Percentiles rank a stretch among this genome's conserved stretches.
phyloP scores from a whole-genome alignment of 2,329 filamentous ascomycete species.

The Hansfordia pulvinata region DNA sequence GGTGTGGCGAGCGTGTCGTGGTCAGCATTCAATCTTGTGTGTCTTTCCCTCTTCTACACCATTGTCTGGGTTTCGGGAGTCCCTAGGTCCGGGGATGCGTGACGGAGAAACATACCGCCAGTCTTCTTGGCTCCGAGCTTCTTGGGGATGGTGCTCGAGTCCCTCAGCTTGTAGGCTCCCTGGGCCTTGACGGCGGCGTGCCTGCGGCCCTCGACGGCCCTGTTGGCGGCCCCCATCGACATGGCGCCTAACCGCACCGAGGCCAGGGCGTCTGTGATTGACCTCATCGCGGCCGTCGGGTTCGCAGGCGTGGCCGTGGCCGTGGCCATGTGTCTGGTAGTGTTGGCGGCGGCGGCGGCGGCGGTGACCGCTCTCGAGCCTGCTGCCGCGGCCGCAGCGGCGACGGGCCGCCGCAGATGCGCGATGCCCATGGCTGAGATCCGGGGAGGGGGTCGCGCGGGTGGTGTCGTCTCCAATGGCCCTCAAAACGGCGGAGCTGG shows the following conservation, averaged over 20 bases:
- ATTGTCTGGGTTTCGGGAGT: too few species aligned
- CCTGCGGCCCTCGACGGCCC: constrained; percentile 33
- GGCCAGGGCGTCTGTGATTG: constrained; percentile 17
- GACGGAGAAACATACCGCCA: constrained; percentile 50
- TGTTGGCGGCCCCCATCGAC: constrained; percentile 12
- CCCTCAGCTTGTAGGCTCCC: constrained; percentile 52
- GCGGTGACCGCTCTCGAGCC: too few species aligned
- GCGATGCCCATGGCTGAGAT: constrained; percentile 23
- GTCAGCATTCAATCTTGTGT: too few species aligned
- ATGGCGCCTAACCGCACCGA: constrained; percentile 14
- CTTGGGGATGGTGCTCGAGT: constrained; percentile 53
- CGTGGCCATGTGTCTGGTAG: constrained; percentile 11
- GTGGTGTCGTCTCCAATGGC: too few species aligned
- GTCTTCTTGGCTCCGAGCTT: constrained; percentile 90
- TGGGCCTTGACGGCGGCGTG: constrained; percentile 49
- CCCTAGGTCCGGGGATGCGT: too few species aligned
- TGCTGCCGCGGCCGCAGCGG: too few species aligned
- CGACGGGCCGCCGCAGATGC: constrained; percentile 28
- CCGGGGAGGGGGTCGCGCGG: too few species aligned
- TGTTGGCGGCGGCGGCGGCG: too few species aligned
- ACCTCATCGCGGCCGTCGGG: constrained; percentile 15
- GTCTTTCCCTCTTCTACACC: too few species aligned
- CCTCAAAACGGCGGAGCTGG: too few species aligned
- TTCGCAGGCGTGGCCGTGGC: constrained; percentile 3
- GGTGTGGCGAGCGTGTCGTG: constrained; percentile 3